Evolutionary conservation across 2,329 filamentous ascomycete genomes (phyloP).

Genomic region (Beauveria australis): DNA sequence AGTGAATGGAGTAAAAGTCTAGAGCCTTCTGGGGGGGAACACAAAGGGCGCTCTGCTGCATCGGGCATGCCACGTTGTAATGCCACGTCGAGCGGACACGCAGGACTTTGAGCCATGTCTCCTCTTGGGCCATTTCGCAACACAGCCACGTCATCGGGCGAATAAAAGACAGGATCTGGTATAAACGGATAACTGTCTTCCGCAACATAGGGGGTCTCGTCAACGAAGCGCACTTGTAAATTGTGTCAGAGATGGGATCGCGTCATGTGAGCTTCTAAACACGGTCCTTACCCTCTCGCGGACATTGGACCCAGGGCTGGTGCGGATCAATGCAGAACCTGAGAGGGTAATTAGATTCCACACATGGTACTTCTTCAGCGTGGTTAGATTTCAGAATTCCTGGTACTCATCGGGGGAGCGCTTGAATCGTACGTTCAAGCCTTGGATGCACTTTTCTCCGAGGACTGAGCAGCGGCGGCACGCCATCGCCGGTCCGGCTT

Average conservation of each 20-base stretch:
- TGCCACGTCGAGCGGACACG: not conserved
- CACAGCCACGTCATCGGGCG: not conserved
- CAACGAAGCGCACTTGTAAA: not conserved
- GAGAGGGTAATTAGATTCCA: not conserved
- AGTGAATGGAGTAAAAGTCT: not conserved
- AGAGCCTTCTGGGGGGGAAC: not conserved
- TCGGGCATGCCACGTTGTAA: not conserved
- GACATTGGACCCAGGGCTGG: not conserved
- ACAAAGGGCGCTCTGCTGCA: not conserved
- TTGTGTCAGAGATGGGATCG: not conserved
- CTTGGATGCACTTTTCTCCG: not conserved
- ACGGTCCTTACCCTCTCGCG: not conserved
- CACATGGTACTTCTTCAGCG: not conserved
- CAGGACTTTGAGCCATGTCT: not conserved
- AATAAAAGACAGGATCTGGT: not conserved
- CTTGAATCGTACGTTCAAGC: not conserved
- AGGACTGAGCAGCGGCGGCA: not conserved
- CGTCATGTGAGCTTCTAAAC: not conserved
- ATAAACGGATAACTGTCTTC: not conserved
- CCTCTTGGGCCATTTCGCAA: not conserved
- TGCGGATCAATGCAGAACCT: not conserved
- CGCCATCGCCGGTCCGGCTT: not conserved
- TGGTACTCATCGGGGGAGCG: not conserved
- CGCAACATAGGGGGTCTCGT: not conserved
- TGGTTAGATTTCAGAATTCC: not conserved